Base-by-base conservation (phyloP, 176 grass and related monocot genomes). In the Bolboschoenus planiculmis region DNA sequence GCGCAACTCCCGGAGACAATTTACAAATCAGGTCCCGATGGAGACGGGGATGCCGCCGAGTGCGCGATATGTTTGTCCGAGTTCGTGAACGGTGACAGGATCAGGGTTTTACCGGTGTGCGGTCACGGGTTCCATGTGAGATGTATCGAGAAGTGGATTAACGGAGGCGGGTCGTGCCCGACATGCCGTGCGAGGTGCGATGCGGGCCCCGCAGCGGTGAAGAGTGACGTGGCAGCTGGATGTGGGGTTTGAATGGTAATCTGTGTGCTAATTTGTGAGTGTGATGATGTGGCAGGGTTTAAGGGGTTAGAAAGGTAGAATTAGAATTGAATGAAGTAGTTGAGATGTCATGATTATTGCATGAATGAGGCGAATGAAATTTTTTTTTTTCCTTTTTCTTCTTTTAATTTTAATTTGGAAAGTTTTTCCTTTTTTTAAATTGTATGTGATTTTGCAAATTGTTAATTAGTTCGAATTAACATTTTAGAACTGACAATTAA, bases 41-140 rank as follows among this genome's bases (percentile, higher is more conserved):
- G 87, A 10, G 48, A 24, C 10, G 31, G 86, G 13, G 42, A 31
- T 3, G 37, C 10, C 4, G 26, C 75, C 20, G 87, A 88, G 62
- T 88, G 87, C n/a, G 61, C 87, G 4, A 85, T 88, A 33, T 88
- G 87, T 84, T 56, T 88, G 27, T 60, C 87, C 2, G 87, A 88
- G 76, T 88, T 88, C 47, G 82, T 3, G 26, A 65, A 88, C 21
- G 87, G 87, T 4, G 87, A 88, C 7, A 44, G 47, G 33, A 62
- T 85, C 5, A 57, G 27, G 62, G 87, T 85, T 27, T 64, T 88
- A 47, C 82, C 82, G 50, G 72, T 62, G 21, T 88, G 87, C 39
- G n/a, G 68, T 67, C 87, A 88, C 24, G 87, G 82, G 18, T 88
- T 88, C 67, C 87, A 88, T 58, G 82, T 80, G 63, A 67, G 51